Base-by-base conservation (phyloP, 1,284 basidiomycete species). In the Ganoderma leucocontextum region DNA sequence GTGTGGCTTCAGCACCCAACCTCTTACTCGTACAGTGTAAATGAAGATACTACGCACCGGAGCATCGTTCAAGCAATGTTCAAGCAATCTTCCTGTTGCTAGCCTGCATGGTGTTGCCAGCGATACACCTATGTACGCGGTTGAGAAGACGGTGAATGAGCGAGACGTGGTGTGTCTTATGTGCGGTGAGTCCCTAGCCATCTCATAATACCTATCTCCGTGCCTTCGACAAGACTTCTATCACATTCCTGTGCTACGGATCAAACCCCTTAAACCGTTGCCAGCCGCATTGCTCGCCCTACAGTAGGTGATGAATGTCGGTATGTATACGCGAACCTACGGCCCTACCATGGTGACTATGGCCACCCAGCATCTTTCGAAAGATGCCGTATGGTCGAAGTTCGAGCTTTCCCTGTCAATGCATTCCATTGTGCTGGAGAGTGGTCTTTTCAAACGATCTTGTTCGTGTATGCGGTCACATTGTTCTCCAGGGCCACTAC, bases 1-100 rank as follows among this genome's bases (percentile, higher is more conserved):
- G 19, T 41, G 36, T 29, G 38, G n/a, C 22, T 15, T 36, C 35
- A 12, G 55, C 55, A n/a, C 35, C 35, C 17, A 22, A 35, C 8
- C 35, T 38, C 19, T 55, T 12, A 4, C 19, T 39, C 2, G n/a
- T 38, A 38, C 22, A 10, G 4, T 10, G 22, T 2, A 22, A 60
- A 60, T 42, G 58, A 60, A 41, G 58, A 60, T 39, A 42, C 57
- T 12, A 58, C 58, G 36, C 39, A 60, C 58, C 22, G 38, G 58
- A 60, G 13, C 58, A 60, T 60, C 35, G 36, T n/a, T n/a, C 8
- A 35, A 25, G 22, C 3, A 6, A 2, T 38, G 36, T n/a, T n/a
- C 8, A 35, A 25, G 22, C 3, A 6, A 2, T 38, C 58, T 60
- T 22, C 13, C 38, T 25, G 58, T 22, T 22, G 25, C 19, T 58